These are phyloP conservation scores for Suillus brevipes DNA, from an alignment of 768 basidiomycete species.

Conservation along the genomic window DNA sequence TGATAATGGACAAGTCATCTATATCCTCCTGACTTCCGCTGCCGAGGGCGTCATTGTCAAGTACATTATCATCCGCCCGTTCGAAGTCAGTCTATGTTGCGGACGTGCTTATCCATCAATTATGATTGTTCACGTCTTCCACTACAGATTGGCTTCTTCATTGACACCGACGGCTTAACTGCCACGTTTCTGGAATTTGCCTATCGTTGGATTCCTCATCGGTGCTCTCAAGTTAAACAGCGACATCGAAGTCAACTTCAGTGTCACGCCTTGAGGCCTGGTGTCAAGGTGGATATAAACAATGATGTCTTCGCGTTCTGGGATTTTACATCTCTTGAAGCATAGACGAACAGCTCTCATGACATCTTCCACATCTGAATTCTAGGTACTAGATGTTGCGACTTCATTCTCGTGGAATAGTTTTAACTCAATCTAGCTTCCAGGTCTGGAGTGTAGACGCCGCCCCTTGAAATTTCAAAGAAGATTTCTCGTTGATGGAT, in stretches of 20 bases:
- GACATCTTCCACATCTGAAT: not conserved
- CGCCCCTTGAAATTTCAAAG: not conserved
- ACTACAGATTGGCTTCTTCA: not conserved
- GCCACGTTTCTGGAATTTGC: not conserved
- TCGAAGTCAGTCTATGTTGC: not conserved
- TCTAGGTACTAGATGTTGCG: not conserved
- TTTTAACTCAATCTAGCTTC: not conserved
- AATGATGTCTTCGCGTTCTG: not conserved
- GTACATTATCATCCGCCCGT: not conserved
- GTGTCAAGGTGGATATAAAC: not conserved
- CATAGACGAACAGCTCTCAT: not conserved
- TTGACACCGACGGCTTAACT: not conserved
- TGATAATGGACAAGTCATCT: not conserved
- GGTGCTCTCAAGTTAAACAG: not conserved
- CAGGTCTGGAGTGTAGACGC: too few relatives aligned
- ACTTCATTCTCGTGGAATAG: not conserved
- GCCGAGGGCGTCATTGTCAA: not conserved
- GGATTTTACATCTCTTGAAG: not conserved
- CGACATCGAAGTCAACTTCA: not conserved
- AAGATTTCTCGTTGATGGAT: not conserved
- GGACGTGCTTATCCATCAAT: not conserved
- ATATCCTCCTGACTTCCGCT: not conserved
- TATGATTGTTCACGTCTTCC: not conserved
- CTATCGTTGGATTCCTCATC: not conserved
- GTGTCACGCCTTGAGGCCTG: too few relatives aligned